phyloP scores from a whole-genome alignment of 371 early-diverging fungal genomes.

The Zancudomyces culisetae region DNA sequence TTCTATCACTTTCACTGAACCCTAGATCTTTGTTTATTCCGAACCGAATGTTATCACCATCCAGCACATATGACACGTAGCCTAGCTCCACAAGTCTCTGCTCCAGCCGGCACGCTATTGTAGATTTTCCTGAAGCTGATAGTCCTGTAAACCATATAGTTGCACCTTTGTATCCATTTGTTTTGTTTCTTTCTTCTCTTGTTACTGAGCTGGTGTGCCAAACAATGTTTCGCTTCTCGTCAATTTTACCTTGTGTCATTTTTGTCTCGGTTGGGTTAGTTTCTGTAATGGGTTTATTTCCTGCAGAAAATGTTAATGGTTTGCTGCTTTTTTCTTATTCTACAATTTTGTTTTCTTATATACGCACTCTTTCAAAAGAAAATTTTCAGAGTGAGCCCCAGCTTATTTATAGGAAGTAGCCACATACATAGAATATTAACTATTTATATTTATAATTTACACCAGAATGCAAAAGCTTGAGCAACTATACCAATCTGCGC shows the following conservation, averaged over 20 bases:
- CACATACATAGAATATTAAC: too few relatives aligned
- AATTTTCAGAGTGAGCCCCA: too few relatives aligned
- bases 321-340: too few relatives aligned
- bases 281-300: too few relatives aligned
- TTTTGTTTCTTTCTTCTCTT: constrained; percentile 45
- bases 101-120: constrained; percentile 75
- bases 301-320: too few relatives aligned
- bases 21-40: constrained; percentile 87
- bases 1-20: constrained; percentile 74
- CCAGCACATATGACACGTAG: constrained; percentile 63
- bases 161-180: constrained; percentile 61
- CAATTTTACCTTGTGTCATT: background rate
- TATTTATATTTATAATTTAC: too few relatives aligned
- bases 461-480: too few relatives aligned
- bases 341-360: too few relatives aligned
- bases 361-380: too few relatives aligned
- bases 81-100: constrained; percentile 56
- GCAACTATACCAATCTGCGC: too few relatives aligned
- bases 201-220: constrained; percentile 72
- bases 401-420: too few relatives aligned
- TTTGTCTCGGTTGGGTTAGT: too few relatives aligned
- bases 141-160: constrained; percentile 88
- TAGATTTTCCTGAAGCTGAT: constrained; percentile 87
- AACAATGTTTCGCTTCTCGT: constrained; percentile 58
- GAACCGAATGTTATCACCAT: constrained; percentile 89